These are phyloP conservation scores for Fonsecaea pugnacius DNA, from an alignment of 2,329 filamentous ascomycete genomes.

Conservation along the genomic window DNA sequence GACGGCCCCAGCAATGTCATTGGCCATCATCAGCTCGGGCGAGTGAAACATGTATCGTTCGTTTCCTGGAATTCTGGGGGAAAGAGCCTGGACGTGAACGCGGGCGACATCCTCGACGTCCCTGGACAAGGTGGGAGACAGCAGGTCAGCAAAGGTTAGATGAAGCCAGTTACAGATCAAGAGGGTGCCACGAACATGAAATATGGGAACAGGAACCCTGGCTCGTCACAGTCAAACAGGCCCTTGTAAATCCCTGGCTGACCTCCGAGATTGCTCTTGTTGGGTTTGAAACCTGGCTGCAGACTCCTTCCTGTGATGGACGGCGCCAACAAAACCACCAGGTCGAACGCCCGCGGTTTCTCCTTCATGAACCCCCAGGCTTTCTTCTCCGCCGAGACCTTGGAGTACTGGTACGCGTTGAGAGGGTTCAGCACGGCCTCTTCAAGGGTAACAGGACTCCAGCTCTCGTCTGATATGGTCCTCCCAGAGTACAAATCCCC, in stretches of 20 bases:
- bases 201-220: constrained; percentile 18
- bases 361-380: constrained; percentile 22
- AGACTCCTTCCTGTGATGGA: constrained; percentile 18
- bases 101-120: constrained; percentile 22
- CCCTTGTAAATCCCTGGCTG: constrained; percentile 20
- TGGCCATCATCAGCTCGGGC: constrained; percentile 14
- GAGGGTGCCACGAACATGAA: constrained; percentile 14
- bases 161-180: not conserved
- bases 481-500: constrained; percentile 9
- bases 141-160: not conserved
- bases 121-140: constrained; percentile 2
- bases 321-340: constrained; percentile 20
- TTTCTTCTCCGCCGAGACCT: constrained; percentile 19
- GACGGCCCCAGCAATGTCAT: constrained; percentile 4
- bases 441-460: constrained; percentile 20
- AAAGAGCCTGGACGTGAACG: constrained; percentile 20
- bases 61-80: constrained; percentile 16
- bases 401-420: constrained; percentile 22
- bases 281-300: constrained; percentile 15
- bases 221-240: constrained; percentile 18
- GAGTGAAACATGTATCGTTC: constrained; percentile 23
- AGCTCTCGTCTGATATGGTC: constrained; percentile 8
- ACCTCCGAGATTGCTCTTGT: constrained; percentile 15
- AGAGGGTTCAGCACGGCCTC: constrained; percentile 11
- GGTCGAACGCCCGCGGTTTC: constrained; percentile 10